Conservation (phyloP, 805 yeast species). For the Starmerella lactis-condensi region DNA sequence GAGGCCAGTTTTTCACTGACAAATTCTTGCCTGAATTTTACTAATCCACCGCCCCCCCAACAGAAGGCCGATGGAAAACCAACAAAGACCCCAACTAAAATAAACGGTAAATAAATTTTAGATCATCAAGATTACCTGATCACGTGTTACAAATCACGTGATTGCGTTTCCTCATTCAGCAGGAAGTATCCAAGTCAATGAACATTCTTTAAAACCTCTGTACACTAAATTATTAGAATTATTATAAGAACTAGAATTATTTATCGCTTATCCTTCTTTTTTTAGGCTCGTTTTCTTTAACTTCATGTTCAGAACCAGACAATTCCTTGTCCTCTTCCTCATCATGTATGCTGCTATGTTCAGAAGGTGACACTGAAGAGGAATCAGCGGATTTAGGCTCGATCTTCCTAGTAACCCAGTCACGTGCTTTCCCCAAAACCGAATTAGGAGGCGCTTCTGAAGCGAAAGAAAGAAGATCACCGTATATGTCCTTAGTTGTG, state of each 20-base stretch:
- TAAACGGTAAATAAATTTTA: background rate
- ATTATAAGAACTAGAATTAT: too few relatives aligned
- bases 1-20: slow-evolving; percentile 44
- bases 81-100: background rate
- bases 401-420: slow-evolving; percentile 20
- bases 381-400: too few relatives aligned
- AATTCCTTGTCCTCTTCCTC: too few relatives aligned
- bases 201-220: slow-evolving; percentile 1
- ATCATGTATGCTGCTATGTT: too few relatives aligned
- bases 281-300: too few relatives aligned
- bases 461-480: slow-evolving; percentile 36
- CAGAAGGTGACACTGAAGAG: too few relatives aligned
- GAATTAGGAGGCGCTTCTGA: slow-evolving; percentile 13
- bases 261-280: too few relatives aligned
- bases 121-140: too few relatives aligned
- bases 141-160: background rate
- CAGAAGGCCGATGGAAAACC: background rate
- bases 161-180: background rate
- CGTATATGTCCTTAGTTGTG: slow-evolving; percentile 64
- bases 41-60: background rate
- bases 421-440: slow-evolving; percentile 20
- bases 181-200: background rate
- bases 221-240: too few relatives aligned
- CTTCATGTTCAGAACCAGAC: too few relatives aligned
- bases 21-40: slow-evolving; percentile 31